These are phyloP conservation scores for Yamadazyma sp. DNA, from an alignment of 805 yeast genomes.

Conservation along the genomic window DNA sequence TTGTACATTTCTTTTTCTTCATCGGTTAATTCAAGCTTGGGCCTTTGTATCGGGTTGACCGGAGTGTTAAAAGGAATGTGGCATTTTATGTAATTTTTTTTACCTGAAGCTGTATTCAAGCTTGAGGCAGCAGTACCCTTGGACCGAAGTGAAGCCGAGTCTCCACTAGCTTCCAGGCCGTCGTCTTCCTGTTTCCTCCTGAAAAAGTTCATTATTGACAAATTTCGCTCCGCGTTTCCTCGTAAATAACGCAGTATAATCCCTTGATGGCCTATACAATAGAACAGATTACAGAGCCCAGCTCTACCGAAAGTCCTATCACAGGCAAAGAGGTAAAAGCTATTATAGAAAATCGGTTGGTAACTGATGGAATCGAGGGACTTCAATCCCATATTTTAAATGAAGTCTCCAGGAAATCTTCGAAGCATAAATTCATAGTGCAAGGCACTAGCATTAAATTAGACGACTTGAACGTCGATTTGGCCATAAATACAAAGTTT, in stretches of 20 bases:
- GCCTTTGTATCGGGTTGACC: conserved; percentile 31
- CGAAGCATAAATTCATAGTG: conserved; percentile 57
- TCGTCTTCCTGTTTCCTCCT: conserved; percentile 7
- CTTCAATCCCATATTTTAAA: conserved; percentile 33
- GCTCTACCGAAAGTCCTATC: conserved; percentile 21
- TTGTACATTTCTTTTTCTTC: conserved; percentile 34
- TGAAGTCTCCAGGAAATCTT: conserved; percentile 43
- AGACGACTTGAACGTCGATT: conserved; percentile 20
- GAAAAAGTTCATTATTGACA: conserved; percentile 6
- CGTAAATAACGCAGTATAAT: not conserved
- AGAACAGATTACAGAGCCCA: conserved; percentile 8
- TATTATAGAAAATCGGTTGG: conserved; percentile 11
- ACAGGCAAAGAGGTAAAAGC: conserved; percentile 16
- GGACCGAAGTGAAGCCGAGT: conserved; percentile 1
- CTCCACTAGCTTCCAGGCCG: conserved; percentile 1
- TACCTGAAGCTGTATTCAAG: conserved; percentile 6
- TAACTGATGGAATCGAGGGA: conserved; percentile 17
- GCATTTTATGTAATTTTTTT: conserved; percentile 28
- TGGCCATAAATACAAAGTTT: conserved; percentile 34
- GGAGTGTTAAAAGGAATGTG: conserved; percentile 42
- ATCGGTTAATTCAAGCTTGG: conserved; percentile 27
- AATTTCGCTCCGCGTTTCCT: not conserved
- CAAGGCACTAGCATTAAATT: conserved; percentile 34
- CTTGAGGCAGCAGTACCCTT: conserved; percentile 3
- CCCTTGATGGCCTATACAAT: conserved; percentile 7